Evolutionary conservation across 2,329 filamentous ascomycete species (phyloP).

Genomic region (Penicillium brasilianum): DNA sequence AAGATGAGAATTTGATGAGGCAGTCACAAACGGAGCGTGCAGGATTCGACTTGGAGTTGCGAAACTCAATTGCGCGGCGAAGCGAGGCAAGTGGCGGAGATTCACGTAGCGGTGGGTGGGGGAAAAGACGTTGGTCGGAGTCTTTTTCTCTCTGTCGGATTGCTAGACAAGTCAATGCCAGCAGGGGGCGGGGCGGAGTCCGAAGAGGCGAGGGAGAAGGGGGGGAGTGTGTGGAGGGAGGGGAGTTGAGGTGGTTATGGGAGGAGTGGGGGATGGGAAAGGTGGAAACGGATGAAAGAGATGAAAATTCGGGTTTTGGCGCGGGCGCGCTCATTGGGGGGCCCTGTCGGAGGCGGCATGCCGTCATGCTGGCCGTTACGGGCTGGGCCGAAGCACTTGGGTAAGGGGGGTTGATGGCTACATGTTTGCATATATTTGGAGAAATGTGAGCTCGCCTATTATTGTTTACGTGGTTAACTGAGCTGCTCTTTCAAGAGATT

Average conservation of each 20-base stretch:
- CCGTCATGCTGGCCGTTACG: constrained; percentile 28
- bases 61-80: constrained; percentile 25
- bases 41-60: background rate
- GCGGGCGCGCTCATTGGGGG: constrained; percentile 8
- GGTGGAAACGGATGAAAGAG: constrained; percentile 28
- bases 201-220: constrained; percentile 35
- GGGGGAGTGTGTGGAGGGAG: constrained; percentile 26
- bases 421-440: background rate
- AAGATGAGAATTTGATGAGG: background rate
- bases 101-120: background rate
- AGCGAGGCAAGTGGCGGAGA: constrained; percentile 4
- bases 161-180: constrained; percentile 60
- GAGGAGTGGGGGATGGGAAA: constrained; percentile 27
- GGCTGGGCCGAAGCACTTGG: constrained; percentile 10
- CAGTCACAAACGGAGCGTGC: background rate
- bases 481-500: background rate
- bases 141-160: constrained; percentile 37
- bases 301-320: constrained; percentile 34
- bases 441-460: background rate
- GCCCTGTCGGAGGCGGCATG: constrained; percentile 32
- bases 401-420: background rate
- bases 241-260: constrained; percentile 29
- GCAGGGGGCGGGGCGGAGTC: constrained; percentile 43
- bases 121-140: constrained; percentile 18
- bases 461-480: background rate